These are phyloP conservation scores for Claviceps spartinae DNA, from an alignment of 2,329 filamentous ascomycete genomes.

Conservation along the genomic window DNA sequence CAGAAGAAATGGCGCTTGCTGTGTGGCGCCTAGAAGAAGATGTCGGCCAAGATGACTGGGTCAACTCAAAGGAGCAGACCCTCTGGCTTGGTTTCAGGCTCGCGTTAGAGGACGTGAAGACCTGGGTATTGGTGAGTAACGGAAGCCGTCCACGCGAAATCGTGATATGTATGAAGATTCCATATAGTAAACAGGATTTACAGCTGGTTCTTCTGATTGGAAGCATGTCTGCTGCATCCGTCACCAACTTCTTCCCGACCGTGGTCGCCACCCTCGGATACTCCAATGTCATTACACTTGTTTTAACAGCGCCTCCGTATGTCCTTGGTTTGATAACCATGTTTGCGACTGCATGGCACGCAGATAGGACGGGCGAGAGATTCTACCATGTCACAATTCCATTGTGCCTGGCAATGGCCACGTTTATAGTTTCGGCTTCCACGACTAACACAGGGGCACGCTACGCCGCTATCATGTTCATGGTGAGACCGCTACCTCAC, in stretches of 20 bases:
- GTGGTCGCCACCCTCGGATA: slow-evolving; percentile 58
- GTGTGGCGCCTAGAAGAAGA: slow-evolving; percentile 50
- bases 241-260: slow-evolving; percentile 58
- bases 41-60: slow-evolving; percentile 51
- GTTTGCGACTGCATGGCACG: slow-evolving; percentile 54
- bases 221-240: slow-evolving; percentile 41
- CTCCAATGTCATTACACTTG: slow-evolving; percentile 42
- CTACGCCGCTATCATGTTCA: slow-evolving; percentile 61
- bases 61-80: slow-evolving; percentile 39
- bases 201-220: slow-evolving; percentile 43
- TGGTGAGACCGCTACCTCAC: slow-evolving; percentile 26
- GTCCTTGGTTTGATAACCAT: slow-evolving; percentile 48
- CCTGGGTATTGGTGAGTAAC: slow-evolving; percentile 38
- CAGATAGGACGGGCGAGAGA: slow-evolving; percentile 56
- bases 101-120: slow-evolving; percentile 45
- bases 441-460: slow-evolving; percentile 47
- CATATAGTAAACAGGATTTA: neutral
- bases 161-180: neutral
- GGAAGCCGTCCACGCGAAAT: too few relatives aligned
- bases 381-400: slow-evolving; percentile 55
- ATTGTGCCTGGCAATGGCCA: slow-evolving; percentile 44
- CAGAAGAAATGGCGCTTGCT: slow-evolving; percentile 41
- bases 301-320: slow-evolving; percentile 53
- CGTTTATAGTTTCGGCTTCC: slow-evolving; percentile 55
- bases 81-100: slow-evolving; percentile 40